Base-by-base conservation (phyloP, 2,329 filamentous ascomycete genomes). In the Phialophora chinensis region DNA sequence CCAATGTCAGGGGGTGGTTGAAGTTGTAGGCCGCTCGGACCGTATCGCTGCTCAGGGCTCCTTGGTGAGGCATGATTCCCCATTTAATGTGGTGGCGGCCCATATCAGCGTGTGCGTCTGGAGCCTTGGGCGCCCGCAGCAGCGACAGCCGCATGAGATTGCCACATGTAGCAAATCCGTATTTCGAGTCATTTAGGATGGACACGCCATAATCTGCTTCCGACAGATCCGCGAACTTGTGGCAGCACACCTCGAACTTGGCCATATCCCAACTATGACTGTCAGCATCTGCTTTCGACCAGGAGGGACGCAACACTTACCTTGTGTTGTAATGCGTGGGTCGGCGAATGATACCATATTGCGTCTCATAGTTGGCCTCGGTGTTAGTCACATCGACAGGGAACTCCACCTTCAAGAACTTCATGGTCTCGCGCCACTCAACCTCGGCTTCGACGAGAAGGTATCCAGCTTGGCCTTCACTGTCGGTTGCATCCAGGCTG, bases 381-480 rank as follows among this genome's bases (percentile, higher is more conserved):
- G 90, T 96, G 79, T 94, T 97, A 72, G 88, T 87, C 69, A 98
- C 85, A 74, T 96, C 90, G 69, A 97, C 93, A 0, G 95, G 94
- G 80, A 99, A 99, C 77, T 99, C 95, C 59, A 98, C 94, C 83
- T 99, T 99, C 75, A 99, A 86, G 84, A 98, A 98, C 76, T 95
- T 96, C 90, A 95, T 97, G 12, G 88, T 92, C 79, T 99, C 95
- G 72, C 90, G 91, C 95, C 95, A 99, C 76, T 97, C 92, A n/a
- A 98, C 91, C 72, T 96, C 92, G 59, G 90, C 90, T 49, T 88
- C 85, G 69, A 94, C 88, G 71, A 96, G 91, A 17, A 98, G 86
- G 70, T 88, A 89, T 0, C 89, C 90, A 35, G 87, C 85, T 38
- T 88, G 82, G 35, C 61, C 62, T 47, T 87, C 86, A 59, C 87